A percentile compares a stretch with the other conserved stretches of the same genome.
phyloP scores from a whole-genome alignment of 2,329 filamentous ascomycete species.

The Cryphonectria naterciae region DNA sequence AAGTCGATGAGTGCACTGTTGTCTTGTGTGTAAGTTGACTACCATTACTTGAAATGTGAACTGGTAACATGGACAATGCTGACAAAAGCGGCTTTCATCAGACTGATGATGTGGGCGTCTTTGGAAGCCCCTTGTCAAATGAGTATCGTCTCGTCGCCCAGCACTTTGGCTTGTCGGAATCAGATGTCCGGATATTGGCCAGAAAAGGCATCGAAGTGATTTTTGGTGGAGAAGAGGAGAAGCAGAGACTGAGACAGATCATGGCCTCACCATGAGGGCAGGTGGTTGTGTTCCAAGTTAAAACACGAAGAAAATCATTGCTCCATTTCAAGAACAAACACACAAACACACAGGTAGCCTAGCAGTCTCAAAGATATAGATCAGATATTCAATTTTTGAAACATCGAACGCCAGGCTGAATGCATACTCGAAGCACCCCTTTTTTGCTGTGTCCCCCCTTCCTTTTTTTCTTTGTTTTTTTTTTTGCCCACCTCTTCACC shows the following conservation, averaged over 20 bases:
- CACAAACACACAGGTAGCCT: neutral
- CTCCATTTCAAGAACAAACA: neutral
- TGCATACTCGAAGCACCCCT: neutral
- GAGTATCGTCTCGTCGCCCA: constrained; percentile 75
- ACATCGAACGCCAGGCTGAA: constrained; percentile 15
- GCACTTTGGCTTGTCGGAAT: constrained; percentile 63
- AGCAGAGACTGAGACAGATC: constrained; percentile 54
- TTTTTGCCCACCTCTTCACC: neutral
- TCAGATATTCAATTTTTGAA: neutral
- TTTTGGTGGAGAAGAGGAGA: constrained; percentile 68
- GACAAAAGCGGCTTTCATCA: constrained; percentile 38
- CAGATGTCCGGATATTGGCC: constrained; percentile 58
- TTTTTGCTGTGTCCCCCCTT: neutral
- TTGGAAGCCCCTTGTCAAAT: constrained; percentile 74
- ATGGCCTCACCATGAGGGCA: constrained; percentile 46
- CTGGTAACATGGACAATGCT: neutral
- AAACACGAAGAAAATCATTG: neutral
- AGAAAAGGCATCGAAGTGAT: constrained; percentile 65
- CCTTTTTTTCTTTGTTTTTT: too few relatives aligned
- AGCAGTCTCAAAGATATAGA: neutral
- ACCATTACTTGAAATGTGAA: neutral
- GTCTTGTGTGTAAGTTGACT: constrained; percentile 66
- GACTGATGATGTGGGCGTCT: constrained; percentile 86
- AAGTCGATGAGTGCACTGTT: constrained; percentile 60
- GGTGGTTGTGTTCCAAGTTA: neutral